Evolutionary conservation across 495 filamentous ascomycete genomes (phyloP), one percentile per base, ranked within the genome.

Genomic region (Penicillium argentinense): DNA sequence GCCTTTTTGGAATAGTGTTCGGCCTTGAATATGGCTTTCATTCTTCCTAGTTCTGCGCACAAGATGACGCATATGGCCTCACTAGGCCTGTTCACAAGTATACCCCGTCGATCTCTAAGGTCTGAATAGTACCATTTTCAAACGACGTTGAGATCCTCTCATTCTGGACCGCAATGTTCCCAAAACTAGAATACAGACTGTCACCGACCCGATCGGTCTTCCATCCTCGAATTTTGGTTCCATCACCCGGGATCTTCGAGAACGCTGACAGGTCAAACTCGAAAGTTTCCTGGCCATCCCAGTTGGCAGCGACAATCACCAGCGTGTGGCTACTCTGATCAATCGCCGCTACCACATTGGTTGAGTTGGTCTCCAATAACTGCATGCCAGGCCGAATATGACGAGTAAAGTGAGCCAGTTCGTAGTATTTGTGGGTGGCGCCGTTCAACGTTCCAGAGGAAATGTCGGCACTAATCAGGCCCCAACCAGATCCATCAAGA

Each of bases 381-480:
- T 21, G 42, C 49, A 52, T 52, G 11, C 49, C 49, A 28, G 49
- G 38, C 3, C 49, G 49, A 26, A 52, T 52, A 33, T 52, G 49
- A 2, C 49, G 49, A 33, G 36, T 45, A 18, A 52, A 52, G 9
- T 52, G 49, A 3, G 49, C 49, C 28, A 52, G 49, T 9, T 34
- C 39, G 17, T 22, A 52, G 38, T 52, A 52, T 13, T 52, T 52
- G 14, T 33, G 27, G 9, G 42, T 52, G 2, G 43, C 49, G 11
- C 28, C 42, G 18, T 28, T 16, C 11, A 52, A 43, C 2, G 49
- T 42, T 9, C 25, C 12, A 7, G 43, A 12, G 13, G 43, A 19
- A 7, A 46, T 52, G 14, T 42, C 24, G 12, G 42, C 49, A 37
- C 36, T 17, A 19, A 52, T 52, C 5, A 52, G 32, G 16, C 49